These are phyloP conservation scores for Hymenoscyphus fraxineus DNA, from an alignment of 2,329 filamentous ascomycete species.

Conservation along the genomic window DNA sequence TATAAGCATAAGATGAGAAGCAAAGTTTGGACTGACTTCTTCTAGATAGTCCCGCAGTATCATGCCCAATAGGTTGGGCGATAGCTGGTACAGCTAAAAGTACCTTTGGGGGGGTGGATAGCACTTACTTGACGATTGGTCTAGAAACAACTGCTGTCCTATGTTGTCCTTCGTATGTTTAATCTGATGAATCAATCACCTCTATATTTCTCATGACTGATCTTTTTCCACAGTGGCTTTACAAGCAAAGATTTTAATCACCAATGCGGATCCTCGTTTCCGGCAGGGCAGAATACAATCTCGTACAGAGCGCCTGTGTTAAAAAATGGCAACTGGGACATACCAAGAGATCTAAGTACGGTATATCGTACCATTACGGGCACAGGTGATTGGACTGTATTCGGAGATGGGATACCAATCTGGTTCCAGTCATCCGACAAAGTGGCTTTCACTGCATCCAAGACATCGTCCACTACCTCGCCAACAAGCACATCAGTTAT, in stretches of 20 bases:
- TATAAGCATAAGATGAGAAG: background rate
- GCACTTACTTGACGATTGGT: background rate
- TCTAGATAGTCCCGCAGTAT: constrained; percentile 4
- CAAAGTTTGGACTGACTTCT: background rate
- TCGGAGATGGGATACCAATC: constrained; percentile 9
- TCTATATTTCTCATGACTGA: background rate
- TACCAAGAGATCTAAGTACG: background rate
- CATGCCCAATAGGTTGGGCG: background rate
- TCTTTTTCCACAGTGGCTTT: background rate
- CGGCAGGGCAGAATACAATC: background rate
- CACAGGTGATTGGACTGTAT: constrained; percentile 3
- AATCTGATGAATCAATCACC: background rate
- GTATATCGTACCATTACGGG: background rate
- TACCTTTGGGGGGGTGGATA: background rate
- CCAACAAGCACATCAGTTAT: background rate
- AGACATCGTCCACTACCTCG: background rate
- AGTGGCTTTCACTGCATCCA: constrained; percentile 1
- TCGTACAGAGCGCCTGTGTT: background rate
- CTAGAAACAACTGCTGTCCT: constrained; percentile 3
- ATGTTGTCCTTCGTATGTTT: constrained; percentile 7
- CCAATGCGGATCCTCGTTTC: background rate
- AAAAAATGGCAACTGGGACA: background rate
- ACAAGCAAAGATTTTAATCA: background rate
- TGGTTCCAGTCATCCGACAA: constrained; percentile 9
- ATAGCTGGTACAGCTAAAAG: background rate